A percentile compares a stretch with the other conserved stretches of the same genome.
These are phyloP conservation scores for Furcasterigmium furcatum DNA, from an alignment of 2,329 filamentous ascomycete species.

Conservation along the genomic window DNA sequence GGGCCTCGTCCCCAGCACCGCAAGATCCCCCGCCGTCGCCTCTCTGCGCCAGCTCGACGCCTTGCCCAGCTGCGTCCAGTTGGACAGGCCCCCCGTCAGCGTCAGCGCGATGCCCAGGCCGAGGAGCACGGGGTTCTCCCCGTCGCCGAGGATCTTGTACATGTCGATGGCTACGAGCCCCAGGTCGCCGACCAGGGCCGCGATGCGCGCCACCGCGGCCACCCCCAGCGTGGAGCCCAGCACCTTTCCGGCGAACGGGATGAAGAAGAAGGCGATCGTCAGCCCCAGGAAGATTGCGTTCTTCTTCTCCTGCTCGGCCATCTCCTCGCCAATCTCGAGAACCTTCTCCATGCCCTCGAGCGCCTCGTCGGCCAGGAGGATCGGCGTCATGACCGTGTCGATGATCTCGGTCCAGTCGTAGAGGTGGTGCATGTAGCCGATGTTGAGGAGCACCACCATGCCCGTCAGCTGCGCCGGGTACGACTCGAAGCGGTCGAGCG, in stretches of 20 bases:
- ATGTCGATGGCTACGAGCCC: not conserved
- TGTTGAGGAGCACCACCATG: not conserved
- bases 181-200: not conserved
- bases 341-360: conserved; percentile 1
- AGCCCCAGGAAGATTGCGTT: conserved; percentile 1
- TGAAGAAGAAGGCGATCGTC: conserved; percentile 1
- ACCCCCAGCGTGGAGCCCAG: not conserved
- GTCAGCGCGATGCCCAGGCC: too few species aligned
- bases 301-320: not conserved
- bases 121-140: too few species aligned
- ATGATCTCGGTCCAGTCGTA: not conserved
- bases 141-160: not conserved
- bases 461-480: not conserved
- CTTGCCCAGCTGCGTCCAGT: too few species aligned
- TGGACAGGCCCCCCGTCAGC: too few species aligned
- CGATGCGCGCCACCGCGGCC: not conserved
- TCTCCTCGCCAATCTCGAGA: conserved; percentile 1
- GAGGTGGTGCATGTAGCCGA: not conserved
- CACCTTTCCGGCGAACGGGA: conserved; percentile 1
- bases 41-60: too few species aligned
- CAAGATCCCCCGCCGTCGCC: too few species aligned
- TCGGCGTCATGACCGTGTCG: not conserved
- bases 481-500: not conserved
- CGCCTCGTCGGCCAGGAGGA: not conserved
- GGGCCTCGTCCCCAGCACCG: too few species aligned